phyloP scores from a whole-genome alignment of 257 asterid species.

The Rubia yunnanensis region DNA sequence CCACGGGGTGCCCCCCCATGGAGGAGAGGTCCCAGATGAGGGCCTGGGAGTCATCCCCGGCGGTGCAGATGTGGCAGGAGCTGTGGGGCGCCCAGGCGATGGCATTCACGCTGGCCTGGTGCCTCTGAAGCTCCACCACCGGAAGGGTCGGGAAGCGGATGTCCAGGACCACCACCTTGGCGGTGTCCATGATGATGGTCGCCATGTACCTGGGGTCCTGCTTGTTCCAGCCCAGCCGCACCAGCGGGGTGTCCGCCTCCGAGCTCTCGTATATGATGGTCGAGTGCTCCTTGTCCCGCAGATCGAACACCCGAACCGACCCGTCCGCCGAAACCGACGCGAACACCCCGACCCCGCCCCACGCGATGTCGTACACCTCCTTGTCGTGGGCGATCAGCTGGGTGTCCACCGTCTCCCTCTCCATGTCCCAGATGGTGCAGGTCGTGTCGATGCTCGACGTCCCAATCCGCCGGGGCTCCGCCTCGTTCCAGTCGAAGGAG shows the following conservation, averaged over 20 bases:
- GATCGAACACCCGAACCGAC: slow-evolving; percentile 91
- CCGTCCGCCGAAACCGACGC: slow-evolving; percentile 97
- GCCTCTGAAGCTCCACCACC: slow-evolving; percentile 91
- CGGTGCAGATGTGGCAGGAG: slow-evolving; percentile 96
- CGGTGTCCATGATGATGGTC: slow-evolving; percentile 85
- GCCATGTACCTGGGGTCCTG: slow-evolving; percentile 99
- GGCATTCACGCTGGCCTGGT: slow-evolving; percentile 93
- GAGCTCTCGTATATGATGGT: slow-evolving; percentile 94
- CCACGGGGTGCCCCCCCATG: slow-evolving; percentile 91
- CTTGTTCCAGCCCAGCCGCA: slow-evolving; percentile 91
- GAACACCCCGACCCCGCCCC: slow-evolving; percentile 98
- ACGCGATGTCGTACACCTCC: slow-evolving; percentile 96
- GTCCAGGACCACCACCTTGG: slow-evolving; percentile 89
- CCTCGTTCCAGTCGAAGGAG: slow-evolving; percentile 97
- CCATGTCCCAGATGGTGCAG: slow-evolving; percentile 95
- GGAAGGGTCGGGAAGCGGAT: slow-evolving; percentile 87
- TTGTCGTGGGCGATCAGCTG: slow-evolving; percentile 95
- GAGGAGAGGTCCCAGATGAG: slow-evolving; percentile 93
- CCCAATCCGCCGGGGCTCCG: slow-evolving; percentile 89
- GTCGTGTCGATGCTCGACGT: slow-evolving; percentile 92
- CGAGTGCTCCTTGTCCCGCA: slow-evolving; percentile 93
- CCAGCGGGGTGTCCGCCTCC: slow-evolving; percentile 87
- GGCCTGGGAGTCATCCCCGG: slow-evolving; percentile 97
- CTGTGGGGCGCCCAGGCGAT: slow-evolving; percentile 99
- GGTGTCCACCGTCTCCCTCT: slow-evolving; percentile 87